A percentile compares a stretch with the other conserved stretches of the same genome.
These are phyloP conservation scores for Fusarium sp. DNA, from an alignment of 2,329 filamentous ascomycete genomes.

Conservation along the genomic window DNA sequence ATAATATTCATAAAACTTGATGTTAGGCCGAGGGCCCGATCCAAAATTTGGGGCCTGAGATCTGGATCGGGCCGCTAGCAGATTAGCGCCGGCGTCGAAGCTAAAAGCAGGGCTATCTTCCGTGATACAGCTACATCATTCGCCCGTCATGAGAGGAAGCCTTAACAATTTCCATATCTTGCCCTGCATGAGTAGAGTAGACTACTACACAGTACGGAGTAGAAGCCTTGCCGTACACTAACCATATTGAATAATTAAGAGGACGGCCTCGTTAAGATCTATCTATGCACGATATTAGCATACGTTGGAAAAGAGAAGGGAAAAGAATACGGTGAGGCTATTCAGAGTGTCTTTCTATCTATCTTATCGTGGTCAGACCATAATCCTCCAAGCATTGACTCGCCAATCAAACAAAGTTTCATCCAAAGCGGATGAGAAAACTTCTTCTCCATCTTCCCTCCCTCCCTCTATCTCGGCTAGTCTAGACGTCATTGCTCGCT, in stretches of 20 bases:
- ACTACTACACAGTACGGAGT: too few species aligned
- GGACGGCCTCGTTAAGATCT: too few species aligned
- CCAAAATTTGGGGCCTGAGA: constrained; percentile 8
- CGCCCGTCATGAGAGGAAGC: background rate
- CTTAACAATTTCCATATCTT: background rate
- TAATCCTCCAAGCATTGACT: background rate
- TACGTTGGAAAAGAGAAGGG: background rate
- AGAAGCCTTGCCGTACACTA: background rate
- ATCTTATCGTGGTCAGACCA: background rate
- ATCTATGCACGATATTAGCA: background rate
- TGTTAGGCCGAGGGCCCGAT: constrained; percentile 1
- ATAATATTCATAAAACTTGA: background rate
- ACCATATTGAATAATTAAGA: background rate
- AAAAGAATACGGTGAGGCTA: background rate
- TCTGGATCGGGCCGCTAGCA: constrained; percentile 25
- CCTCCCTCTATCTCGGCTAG: constrained; percentile 12
- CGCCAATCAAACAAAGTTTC: background rate
- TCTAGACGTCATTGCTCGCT: constrained; percentile 14
- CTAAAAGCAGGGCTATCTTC: background rate
- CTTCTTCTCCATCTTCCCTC: too few species aligned
- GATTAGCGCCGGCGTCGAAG: constrained; percentile 6
- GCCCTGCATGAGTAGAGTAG: too few species aligned
- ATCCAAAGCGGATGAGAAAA: background rate
- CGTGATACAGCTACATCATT: constrained; percentile 3
- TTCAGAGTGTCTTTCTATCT: too few species aligned